Conservation (phyloP, 768 basidiomycete species). For the Chalciporus piperatus region DNA sequence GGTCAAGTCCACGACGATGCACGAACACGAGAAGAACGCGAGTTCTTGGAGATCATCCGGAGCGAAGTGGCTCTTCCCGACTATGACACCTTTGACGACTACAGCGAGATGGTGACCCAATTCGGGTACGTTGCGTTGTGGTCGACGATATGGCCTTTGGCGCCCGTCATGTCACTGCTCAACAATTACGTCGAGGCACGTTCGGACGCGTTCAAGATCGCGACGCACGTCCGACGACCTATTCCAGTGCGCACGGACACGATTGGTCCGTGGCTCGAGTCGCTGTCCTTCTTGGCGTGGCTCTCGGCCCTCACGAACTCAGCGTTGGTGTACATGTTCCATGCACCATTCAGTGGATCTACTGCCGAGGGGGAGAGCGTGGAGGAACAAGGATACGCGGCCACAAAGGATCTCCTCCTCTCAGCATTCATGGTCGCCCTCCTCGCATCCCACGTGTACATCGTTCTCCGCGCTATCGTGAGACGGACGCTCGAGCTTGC, state of each 20-base stretch:
- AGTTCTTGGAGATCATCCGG: constrained; percentile 77
- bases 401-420: constrained; percentile 51
- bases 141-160: constrained; percentile 93
- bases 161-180: constrained; percentile 82
- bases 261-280: constrained; percentile 93
- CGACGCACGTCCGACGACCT: constrained; percentile 78
- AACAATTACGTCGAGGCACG: constrained; percentile 94
- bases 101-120: constrained; percentile 94
- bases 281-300: constrained; percentile 87
- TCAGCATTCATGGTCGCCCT: constrained; percentile 74
- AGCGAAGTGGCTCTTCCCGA: constrained; percentile 75
- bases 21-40: constrained; percentile 59
- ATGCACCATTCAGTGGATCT: constrained; percentile 36
- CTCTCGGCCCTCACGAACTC: constrained; percentile 84
- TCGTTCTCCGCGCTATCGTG: constrained; percentile 59
- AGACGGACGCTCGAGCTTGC: constrained; percentile 69
- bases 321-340: constrained; percentile 89
- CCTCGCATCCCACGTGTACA: constrained; percentile 82
- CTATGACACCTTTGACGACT: constrained; percentile 83
- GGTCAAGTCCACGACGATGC: constrained; percentile 29
- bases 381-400: constrained; percentile 27
- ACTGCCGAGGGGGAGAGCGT: constrained; percentile 1
- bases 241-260: constrained; percentile 85
- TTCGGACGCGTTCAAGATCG: constrained; percentile 95
- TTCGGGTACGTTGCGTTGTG: constrained; percentile 92